Conservation (phyloP, 2,329 filamentous ascomycete species). For the Xylariaceae sp. region DNA sequence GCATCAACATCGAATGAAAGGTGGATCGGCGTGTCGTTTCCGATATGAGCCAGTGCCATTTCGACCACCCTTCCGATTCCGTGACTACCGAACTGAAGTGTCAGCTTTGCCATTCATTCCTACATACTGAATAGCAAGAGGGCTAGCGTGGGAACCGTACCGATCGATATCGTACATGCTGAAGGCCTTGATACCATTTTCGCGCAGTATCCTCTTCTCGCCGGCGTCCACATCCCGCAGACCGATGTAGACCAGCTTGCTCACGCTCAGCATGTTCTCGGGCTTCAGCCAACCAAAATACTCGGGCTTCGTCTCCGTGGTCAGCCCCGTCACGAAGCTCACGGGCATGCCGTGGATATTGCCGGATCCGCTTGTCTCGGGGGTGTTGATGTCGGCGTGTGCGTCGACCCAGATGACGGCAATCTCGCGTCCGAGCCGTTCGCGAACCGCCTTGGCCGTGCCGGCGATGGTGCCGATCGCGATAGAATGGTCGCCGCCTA, state of each 20-base stretch:
- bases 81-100: constrained; percentile 59
- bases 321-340: constrained; percentile 85
- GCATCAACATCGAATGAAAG: constrained; percentile 97
- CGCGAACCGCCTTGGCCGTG: constrained; percentile 82
- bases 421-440: constrained; percentile 81
- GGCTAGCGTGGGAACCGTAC: constrained; percentile 50
- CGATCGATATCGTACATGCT: constrained; percentile 98
- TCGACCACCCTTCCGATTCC: constrained; percentile 97
- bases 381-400: constrained; percentile 96
- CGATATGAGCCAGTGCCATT: constrained; percentile 97
- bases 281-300: constrained; percentile 89
- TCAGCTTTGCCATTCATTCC: constrained; percentile 4
- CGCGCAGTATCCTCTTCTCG: constrained; percentile 89
- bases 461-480: constrained; percentile 93
- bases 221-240: constrained; percentile 89
- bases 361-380: constrained; percentile 85
- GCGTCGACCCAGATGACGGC: constrained; percentile 99
- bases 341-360: constrained; percentile 99
- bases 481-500: constrained; percentile 95
- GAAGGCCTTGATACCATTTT: constrained; percentile 92
- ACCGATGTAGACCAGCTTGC: constrained; percentile 96
- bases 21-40: constrained; percentile 92
- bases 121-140: not conserved
- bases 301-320: constrained; percentile 75
- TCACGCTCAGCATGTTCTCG: constrained; percentile 70